phyloP scores from a whole-genome alignment of 768 basidiomycete genomes.

The Psilocybe subaeruginosa region DNA sequence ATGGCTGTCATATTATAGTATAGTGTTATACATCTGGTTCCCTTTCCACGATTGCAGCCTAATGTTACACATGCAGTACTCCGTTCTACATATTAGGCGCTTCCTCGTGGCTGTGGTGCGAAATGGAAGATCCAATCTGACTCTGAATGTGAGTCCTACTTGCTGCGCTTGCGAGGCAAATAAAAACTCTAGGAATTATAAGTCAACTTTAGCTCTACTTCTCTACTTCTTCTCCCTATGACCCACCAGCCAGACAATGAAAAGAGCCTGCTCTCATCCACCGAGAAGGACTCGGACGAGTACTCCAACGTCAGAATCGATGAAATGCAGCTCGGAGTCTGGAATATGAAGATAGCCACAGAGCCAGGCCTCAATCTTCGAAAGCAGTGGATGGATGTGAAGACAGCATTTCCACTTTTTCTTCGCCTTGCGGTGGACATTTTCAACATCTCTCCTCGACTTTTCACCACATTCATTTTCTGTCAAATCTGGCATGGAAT shows the following conservation, averaged over 20 bases:
- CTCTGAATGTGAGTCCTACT: background rate
- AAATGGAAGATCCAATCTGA: background rate
- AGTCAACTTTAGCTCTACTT: background rate
- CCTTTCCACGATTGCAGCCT: too few relatives aligned
- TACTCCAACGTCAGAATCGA: conserved; percentile 3
- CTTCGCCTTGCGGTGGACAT: conserved; percentile 7
- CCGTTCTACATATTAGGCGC: too few relatives aligned
- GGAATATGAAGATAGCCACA: conserved; percentile 8
- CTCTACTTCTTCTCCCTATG: background rate
- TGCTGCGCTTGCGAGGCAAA: background rate
- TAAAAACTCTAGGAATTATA: background rate
- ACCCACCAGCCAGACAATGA: background rate
- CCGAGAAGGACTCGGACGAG: background rate
- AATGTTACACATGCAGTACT: too few relatives aligned
- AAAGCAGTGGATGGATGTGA: conserved; percentile 5
- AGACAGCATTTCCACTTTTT: conserved; percentile 1
- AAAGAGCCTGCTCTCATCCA: background rate
- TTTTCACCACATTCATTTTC: conserved; percentile 7
- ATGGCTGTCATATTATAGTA: too few relatives aligned
- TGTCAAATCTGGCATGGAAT: conserved; percentile 11
- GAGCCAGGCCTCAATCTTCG: background rate
- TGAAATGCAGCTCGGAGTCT: conserved; percentile 13
- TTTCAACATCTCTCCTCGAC: conserved; percentile 6
- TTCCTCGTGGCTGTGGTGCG: too few relatives aligned
- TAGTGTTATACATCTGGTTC: too few relatives aligned